Evolutionary conservation across 495 filamentous ascomycete species (phyloP).

Genomic region (Staphylotrichum tortipilum): DNA sequence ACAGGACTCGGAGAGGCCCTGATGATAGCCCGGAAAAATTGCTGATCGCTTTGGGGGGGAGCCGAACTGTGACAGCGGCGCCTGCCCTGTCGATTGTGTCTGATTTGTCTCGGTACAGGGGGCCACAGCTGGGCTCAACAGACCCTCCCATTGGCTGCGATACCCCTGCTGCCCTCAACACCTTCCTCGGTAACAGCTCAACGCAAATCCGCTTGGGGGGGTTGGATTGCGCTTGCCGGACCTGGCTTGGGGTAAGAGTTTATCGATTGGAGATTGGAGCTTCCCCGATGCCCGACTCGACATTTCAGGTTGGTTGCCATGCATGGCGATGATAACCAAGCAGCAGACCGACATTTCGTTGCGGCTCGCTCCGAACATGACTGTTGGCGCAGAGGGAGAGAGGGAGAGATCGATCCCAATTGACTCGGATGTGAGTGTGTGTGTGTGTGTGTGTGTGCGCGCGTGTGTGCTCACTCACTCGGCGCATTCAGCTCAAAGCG

Average conservation of each 20-base stretch:
- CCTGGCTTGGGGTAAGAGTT: background rate
- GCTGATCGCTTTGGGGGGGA: slow-evolving; percentile 1
- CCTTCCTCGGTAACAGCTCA: slow-evolving; percentile 17
- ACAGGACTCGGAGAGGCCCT: no score
- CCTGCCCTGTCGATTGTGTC: background rate
- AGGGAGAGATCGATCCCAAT: no score
- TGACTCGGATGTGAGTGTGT: no score
- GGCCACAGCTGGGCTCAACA: slow-evolving; percentile 4
- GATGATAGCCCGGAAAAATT: no score
- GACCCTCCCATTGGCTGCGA: background rate
- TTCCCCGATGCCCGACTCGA: background rate
- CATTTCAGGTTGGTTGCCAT: background rate
- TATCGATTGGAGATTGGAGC: background rate
- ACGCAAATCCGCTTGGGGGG: slow-evolving; percentile 12
- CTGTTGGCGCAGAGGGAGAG: no score
- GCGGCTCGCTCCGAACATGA: no score
- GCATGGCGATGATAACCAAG: no score
- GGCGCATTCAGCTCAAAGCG: no score
- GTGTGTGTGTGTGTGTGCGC: no score
- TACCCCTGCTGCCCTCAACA: slow-evolving; percentile 4
- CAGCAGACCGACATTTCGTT: no score
- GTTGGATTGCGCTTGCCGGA: slow-evolving; percentile 2
- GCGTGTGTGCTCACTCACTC: no score
- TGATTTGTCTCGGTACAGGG: background rate
- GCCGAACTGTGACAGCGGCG: background rate